Conservation (phyloP, 2,329 filamentous ascomycete genomes). For the Microdochium nivale region DNA sequence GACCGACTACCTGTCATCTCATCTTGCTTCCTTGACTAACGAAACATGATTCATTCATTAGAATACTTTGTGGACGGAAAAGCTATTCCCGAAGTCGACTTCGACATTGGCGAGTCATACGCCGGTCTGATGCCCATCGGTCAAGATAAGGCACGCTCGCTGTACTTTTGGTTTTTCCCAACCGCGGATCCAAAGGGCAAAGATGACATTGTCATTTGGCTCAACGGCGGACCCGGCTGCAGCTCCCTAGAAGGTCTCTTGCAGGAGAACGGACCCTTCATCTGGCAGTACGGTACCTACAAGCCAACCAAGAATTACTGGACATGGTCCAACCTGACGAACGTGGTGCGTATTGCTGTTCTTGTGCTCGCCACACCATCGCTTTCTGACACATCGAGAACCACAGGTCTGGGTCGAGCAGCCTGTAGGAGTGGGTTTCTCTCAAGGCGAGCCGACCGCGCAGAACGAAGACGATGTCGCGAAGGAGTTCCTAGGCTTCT, state of each 20-base stretch:
- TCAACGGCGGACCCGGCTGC: slow-evolving; percentile 30
- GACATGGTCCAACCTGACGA: slow-evolving; percentile 52
- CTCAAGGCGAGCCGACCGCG: slow-evolving; percentile 30
- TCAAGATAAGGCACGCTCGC: slow-evolving; percentile 25
- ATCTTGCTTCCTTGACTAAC: not conserved
- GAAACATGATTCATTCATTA: slow-evolving; percentile 5
- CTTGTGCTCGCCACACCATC: not conserved
- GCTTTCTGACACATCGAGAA: not conserved
- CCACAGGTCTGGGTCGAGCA: slow-evolving; percentile 45
- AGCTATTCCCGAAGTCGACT: slow-evolving; percentile 54
- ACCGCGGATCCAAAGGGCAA: slow-evolving; percentile 26
- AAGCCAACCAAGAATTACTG: slow-evolving; percentile 43
- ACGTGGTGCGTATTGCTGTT: slow-evolving; percentile 27
- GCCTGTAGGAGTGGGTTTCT: slow-evolving; percentile 16
- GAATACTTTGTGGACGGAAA: slow-evolving; percentile 53
- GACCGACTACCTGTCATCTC: not conserved
- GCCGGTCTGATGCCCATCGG: slow-evolving; percentile 48
- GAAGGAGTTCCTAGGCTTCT: slow-evolving; percentile 46
- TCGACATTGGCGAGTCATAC: slow-evolving; percentile 53
- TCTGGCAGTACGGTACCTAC: slow-evolving; percentile 47
- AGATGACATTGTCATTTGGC: slow-evolving; percentile 38
- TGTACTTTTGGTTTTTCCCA: slow-evolving; percentile 46
- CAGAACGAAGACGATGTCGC: slow-evolving; percentile 44
- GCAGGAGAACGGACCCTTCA: slow-evolving; percentile 51
- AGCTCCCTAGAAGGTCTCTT: slow-evolving; percentile 46